Evolutionary conservation across 2,329 filamentous ascomycete species (phyloP).

Genomic region (Trichoderma atrobrunneum): DNA sequence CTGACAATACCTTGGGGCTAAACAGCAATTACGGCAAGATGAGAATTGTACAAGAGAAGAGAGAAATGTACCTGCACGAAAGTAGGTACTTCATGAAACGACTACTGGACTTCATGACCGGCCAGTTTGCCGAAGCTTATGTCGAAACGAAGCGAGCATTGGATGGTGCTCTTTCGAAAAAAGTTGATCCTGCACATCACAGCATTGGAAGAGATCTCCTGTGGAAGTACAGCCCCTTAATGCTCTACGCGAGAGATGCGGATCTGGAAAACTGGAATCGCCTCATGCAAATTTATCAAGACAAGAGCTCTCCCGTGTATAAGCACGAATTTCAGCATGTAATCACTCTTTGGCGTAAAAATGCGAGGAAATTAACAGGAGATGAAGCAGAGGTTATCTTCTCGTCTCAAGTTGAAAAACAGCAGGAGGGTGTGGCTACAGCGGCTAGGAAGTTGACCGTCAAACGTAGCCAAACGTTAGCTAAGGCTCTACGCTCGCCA

Average conservation of each 20-base stretch:
- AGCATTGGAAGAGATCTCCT: conserved; percentile 69
- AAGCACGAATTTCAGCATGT: conserved; percentile 79
- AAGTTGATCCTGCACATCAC: conserved; percentile 69
- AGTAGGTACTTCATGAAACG: conserved; percentile 74
- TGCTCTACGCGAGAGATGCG: conserved; percentile 85
- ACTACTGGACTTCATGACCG: conserved; percentile 76
- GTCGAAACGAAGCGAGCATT: conserved; percentile 66
- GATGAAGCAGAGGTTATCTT: conserved; percentile 87
- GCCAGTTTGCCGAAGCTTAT: conserved; percentile 74
- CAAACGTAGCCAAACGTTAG: conserved; percentile 85
- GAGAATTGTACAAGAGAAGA: conserved; percentile 92
- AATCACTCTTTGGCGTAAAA: conserved; percentile 73
- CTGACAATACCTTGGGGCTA: conserved; percentile 48
- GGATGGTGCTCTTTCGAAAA: conserved; percentile 58
- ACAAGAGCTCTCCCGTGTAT: conserved; percentile 72
- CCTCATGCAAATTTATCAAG: conserved; percentile 76
- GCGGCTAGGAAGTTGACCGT: conserved; percentile 89
- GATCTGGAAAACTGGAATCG: conserved; percentile 79
- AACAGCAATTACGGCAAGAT: conserved; percentile 81
- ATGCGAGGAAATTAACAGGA: conserved; percentile 68
- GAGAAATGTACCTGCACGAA: conserved; percentile 79
- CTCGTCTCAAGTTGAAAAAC: conserved; percentile 77
- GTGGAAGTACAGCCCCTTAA: conserved; percentile 84
- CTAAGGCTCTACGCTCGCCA: conserved; percentile 67
- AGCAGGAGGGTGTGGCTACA: conserved; percentile 71